Conservation (phyloP, 441 rosid species). For the Aquilaria agallochum region DNA sequence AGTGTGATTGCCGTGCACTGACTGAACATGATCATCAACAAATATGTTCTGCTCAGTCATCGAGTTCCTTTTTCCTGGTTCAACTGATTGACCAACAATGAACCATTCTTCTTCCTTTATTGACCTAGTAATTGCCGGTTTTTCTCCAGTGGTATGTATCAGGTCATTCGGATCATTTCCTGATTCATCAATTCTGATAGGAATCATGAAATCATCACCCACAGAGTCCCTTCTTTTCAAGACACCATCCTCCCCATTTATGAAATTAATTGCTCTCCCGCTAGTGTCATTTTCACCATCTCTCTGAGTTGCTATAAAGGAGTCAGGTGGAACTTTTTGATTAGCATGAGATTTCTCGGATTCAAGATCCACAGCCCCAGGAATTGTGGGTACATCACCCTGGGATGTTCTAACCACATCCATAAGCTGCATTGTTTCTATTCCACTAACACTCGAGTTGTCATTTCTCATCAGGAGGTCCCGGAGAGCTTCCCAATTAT, state of each 20-base stretch:
- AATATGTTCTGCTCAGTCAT: conserved; percentile 30
- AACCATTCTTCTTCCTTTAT: conserved; percentile 69
- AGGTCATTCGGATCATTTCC: conserved; percentile 27
- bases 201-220: conserved; percentile 44
- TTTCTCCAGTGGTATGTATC: conserved; percentile 25
- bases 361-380: conserved; percentile 23
- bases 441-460: conserved; percentile 13
- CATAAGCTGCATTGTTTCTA: conserved; percentile 18
- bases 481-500: conserved; percentile 73
- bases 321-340: conserved; percentile 32
- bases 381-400: conserved; percentile 16
- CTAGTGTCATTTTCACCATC: conserved; percentile 29
- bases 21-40: conserved; percentile 25
- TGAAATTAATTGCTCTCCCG: conserved; percentile 34
- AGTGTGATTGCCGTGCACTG: conserved; percentile 16
- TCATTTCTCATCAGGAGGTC: conserved; percentile 55
- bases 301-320: conserved; percentile 32
- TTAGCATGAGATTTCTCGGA: conserved; percentile 29
- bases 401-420: conserved; percentile 32
- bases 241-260: conserved; percentile 34
- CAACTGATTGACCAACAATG: conserved; percentile 24
- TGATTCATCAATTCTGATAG: conserved; percentile 40
- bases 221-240: conserved; percentile 45
- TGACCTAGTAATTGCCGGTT: conserved; percentile 35
- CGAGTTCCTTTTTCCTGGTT: conserved; percentile 27